Evolutionary conservation across 345 rosid genomes (phyloP).

Genomic region (Clausena lansium): DNA sequence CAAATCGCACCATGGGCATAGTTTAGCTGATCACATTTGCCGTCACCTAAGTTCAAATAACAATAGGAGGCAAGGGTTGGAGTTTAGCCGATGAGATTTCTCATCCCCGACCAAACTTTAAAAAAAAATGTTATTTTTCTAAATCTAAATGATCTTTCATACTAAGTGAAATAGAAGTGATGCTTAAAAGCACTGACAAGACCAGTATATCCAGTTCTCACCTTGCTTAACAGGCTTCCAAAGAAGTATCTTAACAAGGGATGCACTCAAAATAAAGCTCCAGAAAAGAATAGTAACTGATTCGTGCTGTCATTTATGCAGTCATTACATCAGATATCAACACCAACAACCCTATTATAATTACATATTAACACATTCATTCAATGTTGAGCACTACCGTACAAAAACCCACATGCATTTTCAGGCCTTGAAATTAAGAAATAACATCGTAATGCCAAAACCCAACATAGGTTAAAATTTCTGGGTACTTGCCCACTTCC

Average conservation of each 20-base stretch:
- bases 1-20: too few species aligned
- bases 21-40: too few species aligned
- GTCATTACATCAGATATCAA: conserved; percentile 16
- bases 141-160: neutral
- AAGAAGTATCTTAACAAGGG: conserved; percentile 36
- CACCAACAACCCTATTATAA: neutral
- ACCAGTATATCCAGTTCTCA: conserved; percentile 22
- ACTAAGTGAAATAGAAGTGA: neutral
- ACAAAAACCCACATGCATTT: neutral
- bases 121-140: neutral
- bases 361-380: neutral
- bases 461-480: neutral
- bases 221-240: conserved; percentile 63
- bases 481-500: neutral
- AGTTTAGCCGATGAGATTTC: too few species aligned
- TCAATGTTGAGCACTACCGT: neutral
- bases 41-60: too few species aligned
- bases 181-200: neutral
- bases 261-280: conserved; percentile 50
- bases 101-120: too few species aligned
- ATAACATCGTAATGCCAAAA: neutral
- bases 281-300: conserved; percentile 36
- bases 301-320: conserved; percentile 43
- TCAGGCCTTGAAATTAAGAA: neutral
- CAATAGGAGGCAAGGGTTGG: too few species aligned